A percentile compares a stretch with the other conserved stretches of the same genome.
Evolutionary conservation across 2,329 filamentous ascomycete species (phyloP).

Genomic region (Scopulariopsis brevicaulis): DNA sequence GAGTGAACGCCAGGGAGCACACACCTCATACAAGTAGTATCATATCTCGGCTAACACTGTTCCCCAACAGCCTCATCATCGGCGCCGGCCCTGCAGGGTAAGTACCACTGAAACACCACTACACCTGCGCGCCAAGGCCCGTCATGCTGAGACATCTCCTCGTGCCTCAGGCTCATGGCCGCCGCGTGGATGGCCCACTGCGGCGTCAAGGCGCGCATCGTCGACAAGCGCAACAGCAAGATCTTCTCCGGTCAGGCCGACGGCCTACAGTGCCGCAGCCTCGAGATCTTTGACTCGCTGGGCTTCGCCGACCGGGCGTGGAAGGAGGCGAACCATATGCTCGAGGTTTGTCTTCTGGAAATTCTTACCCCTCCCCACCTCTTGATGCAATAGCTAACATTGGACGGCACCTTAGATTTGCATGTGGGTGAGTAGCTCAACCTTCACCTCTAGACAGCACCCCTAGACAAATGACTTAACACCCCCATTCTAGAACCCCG

Average conservation of each 20-base stretch:
- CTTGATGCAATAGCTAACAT: not conserved
- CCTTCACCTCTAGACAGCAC: not conserved
- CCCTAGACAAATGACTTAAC: not conserved
- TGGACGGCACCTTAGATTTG: not conserved
- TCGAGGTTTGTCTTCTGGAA: not conserved
- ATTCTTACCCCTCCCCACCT: no score
- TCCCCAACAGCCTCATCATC: constrained; percentile 19
- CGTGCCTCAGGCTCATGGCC: constrained; percentile 23
- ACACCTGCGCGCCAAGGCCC: not conserved
- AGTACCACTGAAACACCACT: not conserved
- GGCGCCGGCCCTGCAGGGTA: constrained; percentile 25
- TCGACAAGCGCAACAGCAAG: constrained; percentile 28
- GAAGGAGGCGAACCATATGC: constrained; percentile 55
- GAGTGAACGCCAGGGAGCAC: constrained; percentile 8
- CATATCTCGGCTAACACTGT: not conserved
- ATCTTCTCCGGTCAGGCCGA: constrained; percentile 29
- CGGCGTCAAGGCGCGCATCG: constrained; percentile 25
- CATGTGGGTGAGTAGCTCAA: constrained; percentile 1
- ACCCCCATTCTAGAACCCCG: constrained; percentile 47
- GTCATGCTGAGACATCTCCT: not conserved
- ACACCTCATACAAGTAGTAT: constrained; percentile 2
- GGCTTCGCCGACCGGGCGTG: constrained; percentile 52
- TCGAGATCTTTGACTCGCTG: constrained; percentile 66
- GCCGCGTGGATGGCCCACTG: constrained; percentile 28
- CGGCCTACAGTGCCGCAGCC: constrained; percentile 47